Base-by-base conservation (phyloP, 805 yeast genomes). In the Zygotorulaspora florentina region DNA sequence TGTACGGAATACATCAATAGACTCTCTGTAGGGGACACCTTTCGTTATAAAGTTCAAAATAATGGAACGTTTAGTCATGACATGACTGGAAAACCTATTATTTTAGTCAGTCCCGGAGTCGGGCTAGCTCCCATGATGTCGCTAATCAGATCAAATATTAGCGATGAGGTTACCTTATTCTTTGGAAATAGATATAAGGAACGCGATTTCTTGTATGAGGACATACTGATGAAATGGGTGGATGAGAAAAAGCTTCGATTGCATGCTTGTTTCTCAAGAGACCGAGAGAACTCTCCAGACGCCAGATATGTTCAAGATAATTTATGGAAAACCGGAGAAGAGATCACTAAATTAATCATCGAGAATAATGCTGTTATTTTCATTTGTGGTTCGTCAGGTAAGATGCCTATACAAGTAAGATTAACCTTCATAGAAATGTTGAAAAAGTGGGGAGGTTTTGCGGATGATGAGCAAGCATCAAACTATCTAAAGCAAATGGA, bases 81-180 rank as follows among this genome's bases (percentile, higher is more conserved):
- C 10, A 30, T 62, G 20, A 51, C 80, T 36, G 65, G 64, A 34
- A 67, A 75, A 11, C 85, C 96, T 0, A 66, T 85, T 20, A 67
- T 93, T 2, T 70, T 91, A 76, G 74, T 91, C 3, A 84, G 91
- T 1, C 95, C 99, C 0, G 99, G 99, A 3, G 95, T 98, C 0
- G 99, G 99, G 2, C 72, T 93, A 9, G 99, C 99, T 0, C 99
- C 99, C 2, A 80, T 91, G 76, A 78, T 87, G 57, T 76, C 87
- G 1, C 58, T 90, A 34, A 73, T 91, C 11, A 77, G 77, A 35
- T 57, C 70, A 1, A 55, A 64, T 2, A 30, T 52, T 3, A 53
- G 55, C 6, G 34, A 45, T 8, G 48, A 51, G 0, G 45, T 84
- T 34, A 67, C 74, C 35, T 63, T 91, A 23, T 87, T 90, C 55